Base-by-base conservation (phyloP, 1,284 basidiomycete genomes). In the Pseudozyma hubeiensis region DNA sequence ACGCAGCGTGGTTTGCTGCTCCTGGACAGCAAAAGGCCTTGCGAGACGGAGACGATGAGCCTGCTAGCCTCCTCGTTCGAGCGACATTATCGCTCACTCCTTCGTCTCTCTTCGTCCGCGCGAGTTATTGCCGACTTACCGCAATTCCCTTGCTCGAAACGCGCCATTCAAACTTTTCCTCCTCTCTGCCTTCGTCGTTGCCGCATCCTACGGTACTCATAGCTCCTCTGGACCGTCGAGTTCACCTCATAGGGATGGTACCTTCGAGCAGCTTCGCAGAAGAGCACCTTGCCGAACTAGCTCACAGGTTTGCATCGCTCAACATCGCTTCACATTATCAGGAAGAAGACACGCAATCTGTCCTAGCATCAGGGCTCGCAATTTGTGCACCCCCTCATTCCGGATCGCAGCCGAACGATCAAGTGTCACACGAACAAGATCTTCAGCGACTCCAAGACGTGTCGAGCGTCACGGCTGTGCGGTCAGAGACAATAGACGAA, bases 341-440 rank as follows among this genome's bases (percentile, higher is more conserved):
- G 7, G 24, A 3, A 9, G 13, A 39, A 5, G 29, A 24, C 5
- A 24, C 24, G 24, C 29, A 33, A 7, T 30, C 43, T 13, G 44
- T 49, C 14, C 52, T 69, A 34, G 61, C 66, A 11, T 50, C 49
- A 9, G 66, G 66, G 10, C n/a, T 69, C 5, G 66, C 66, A 5
- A 40, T 69, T 8, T 69, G 66, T 16, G 53, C 49, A 17, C 19
- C 56, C 5, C 34, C 45, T 33, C 33, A 16, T 2, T 19, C 48
- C 29, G n/a, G 11, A 4, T 48, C 19, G 19, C 52, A 34, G 13
- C 10, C 33, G 31, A 31, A 43, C 14, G 35, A 50, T n/a, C 44
- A 48, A 9, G 48, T 53, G n/a, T 31, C 17, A 11, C 37, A 30
- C 9, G 9, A 35, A 13, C 52, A 39, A 29, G 41, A 53, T 29